Evolutionary conservation across 441 rosid genomes (phyloP), one percentile per base, ranked within the genome.

Genomic region (Syzygium syzygioides): DNA sequence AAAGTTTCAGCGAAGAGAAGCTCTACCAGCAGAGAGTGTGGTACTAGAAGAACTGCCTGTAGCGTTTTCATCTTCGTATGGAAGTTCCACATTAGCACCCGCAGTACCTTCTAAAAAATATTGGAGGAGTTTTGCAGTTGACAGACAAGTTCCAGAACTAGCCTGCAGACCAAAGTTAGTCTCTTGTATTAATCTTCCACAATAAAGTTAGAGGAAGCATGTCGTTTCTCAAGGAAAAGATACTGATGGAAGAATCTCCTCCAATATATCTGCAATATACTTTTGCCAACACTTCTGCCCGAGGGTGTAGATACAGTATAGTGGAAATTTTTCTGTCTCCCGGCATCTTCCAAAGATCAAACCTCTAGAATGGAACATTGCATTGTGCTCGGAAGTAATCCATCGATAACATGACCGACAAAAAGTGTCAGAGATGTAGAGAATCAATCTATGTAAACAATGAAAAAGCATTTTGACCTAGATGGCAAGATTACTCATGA

Each of bases 81-180:
- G 85, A 85, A 89, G 92, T 88, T 94, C 96, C 64, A 86, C 91
- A 89, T 93, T 94, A 86, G 98, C 92, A 91, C 95, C 99, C 14
- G 94, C 95, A 57, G 99, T 96, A 88, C 99, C 99, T 89, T 96
- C 98, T 89, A 96, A 91, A 71, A 96, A 94, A 91, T 91, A 93
- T 68, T 45, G 90, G 62, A 95, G 94, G 91, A 95, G 87, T 92
- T 95, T 89, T 86, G 91, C 88, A 90, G 90, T 94, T 79, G 97
- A 94, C 85, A 94, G 90, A 80, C 91, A 86, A 87, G 83, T 80
- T 90, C 93, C 94, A 80, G 99, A 92, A 92, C 89, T 91, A 88
- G 94, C 97, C 99, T 96, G 71, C 86, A 54, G 37, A 79, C 26
- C 76, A 62, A 13, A 86, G 55, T 50, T 62, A 62, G 45, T 57